Percentiles rank a stretch among this genome's conserved stretches.
Evolutionary conservation across 108 stramenopile species (phyloP).

Genomic region (Aurantiochytrium sp.): DNA sequence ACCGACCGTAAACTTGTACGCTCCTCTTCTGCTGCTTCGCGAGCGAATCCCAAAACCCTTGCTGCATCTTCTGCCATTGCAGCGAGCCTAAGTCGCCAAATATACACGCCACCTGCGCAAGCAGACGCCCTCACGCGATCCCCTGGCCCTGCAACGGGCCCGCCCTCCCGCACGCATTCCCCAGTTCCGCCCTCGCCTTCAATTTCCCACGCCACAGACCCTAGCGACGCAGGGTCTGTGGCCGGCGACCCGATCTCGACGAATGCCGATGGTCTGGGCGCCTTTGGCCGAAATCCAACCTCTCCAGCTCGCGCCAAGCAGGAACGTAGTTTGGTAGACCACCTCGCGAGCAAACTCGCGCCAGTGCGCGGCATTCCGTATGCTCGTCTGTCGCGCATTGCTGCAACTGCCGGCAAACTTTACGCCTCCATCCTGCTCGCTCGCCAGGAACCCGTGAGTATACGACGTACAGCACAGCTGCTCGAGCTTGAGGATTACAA

Average conservation of each 20-base stretch:
- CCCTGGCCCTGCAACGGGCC: not conserved
- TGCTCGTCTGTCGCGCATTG: not conserved
- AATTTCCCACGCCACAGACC: no score
- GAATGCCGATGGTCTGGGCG: not conserved
- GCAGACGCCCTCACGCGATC: not conserved
- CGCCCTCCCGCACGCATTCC: not conserved
- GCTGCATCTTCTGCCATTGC: not conserved
- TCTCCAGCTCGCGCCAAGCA: not conserved
- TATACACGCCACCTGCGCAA: not conserved
- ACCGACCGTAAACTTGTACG: not conserved
- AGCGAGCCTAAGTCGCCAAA: not conserved
- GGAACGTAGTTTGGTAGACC: not conserved
- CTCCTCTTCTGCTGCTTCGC: not conserved
- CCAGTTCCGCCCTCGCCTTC: no score
- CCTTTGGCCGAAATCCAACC: not conserved
- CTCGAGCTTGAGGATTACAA: not conserved
- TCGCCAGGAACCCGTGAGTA: not conserved
- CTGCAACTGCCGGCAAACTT: not conserved
- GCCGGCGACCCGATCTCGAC: not conserved
- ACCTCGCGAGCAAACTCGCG: not conserved
- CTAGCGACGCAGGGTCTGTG: no score
- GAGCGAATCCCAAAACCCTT: not conserved
- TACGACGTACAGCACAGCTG: not conserved
- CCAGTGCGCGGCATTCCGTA: constrained; percentile 1
- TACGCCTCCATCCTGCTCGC: not conserved